Evolutionary conservation across 2,329 filamentous ascomycete genomes (phyloP).

Genomic region (Calonectria pauciramosa): DNA sequence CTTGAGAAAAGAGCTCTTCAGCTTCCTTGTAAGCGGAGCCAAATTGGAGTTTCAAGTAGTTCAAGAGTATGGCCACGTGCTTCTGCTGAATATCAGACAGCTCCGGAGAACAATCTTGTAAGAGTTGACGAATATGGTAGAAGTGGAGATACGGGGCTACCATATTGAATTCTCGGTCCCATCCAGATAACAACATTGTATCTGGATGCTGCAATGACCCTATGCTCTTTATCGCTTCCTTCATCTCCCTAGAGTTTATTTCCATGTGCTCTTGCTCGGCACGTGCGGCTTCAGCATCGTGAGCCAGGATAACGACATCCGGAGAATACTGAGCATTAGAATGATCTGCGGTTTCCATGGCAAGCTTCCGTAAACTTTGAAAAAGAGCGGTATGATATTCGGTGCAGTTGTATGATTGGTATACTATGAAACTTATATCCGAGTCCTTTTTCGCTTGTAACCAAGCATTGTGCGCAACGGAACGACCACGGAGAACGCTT

Average conservation of each 20-base stretch:
- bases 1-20: not conserved
- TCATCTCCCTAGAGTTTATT: not conserved
- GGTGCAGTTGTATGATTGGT: not conserved
- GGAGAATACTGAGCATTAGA: not conserved
- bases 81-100: not conserved
- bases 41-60: not conserved
- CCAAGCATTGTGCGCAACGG: not conserved
- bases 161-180: constrained; percentile 10
- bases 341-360: no score
- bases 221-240: not conserved
- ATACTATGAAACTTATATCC: not conserved
- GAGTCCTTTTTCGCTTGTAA: not conserved
- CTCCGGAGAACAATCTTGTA: not conserved
- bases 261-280: not conserved
- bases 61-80: not conserved
- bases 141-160: constrained; percentile 9
- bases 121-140: not conserved
- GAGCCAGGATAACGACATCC: not conserved
- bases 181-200: not conserved
- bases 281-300: not conserved
- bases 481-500: not conserved
- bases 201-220: not conserved
- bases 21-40: not conserved
- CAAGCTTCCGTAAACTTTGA: not conserved
- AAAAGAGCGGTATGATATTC: not conserved